Evolutionary conservation across 345 rosid species (phyloP).

Genomic region (Brassica juncea): DNA sequence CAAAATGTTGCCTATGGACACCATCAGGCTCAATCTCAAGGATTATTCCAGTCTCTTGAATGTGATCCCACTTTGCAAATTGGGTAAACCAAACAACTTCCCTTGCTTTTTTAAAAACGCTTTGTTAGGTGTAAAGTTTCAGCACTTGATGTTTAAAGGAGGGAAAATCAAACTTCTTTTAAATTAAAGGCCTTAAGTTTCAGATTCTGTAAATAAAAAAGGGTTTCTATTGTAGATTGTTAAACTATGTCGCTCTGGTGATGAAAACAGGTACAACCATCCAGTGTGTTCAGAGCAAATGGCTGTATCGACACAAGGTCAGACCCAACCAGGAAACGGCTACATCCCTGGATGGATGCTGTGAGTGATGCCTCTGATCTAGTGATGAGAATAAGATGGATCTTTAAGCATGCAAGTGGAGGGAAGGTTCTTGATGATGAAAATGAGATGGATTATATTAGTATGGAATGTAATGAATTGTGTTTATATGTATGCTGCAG

Average conservation of each 20-base stretch:
- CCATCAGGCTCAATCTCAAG: slow-evolving; percentile 69
- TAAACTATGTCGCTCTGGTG: slow-evolving; percentile 15
- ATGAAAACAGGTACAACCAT: slow-evolving; percentile 54
- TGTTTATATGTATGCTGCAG: slow-evolving; percentile 21
- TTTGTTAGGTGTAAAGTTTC: not conserved
- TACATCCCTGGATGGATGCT: slow-evolving; percentile 99
- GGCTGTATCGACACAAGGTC: slow-evolving; percentile 49
- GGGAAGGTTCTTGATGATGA: slow-evolving; percentile 11
- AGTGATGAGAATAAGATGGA: not conserved
- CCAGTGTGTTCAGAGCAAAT: slow-evolving; percentile 73
- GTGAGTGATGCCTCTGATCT: slow-evolving; percentile 35
- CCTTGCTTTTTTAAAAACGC: not conserved
- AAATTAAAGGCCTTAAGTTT: not conserved
- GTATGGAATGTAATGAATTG: not conserved
- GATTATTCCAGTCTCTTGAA: slow-evolving; percentile 70
- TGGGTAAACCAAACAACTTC: slow-evolving; percentile 50
- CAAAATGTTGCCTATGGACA: slow-evolving; percentile 63
- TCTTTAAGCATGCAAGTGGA: slow-evolving; percentile 2
- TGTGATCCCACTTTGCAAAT: slow-evolving; percentile 97
- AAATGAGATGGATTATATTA: slow-evolving; percentile 11
- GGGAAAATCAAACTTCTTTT: not conserved
- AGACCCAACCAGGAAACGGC: slow-evolving; percentile 64
- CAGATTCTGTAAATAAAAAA: not conserved
- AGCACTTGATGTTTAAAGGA: not conserved
- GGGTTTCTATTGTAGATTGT: not conserved